Base-by-base conservation (phyloP, 164 flowering plant genomes). In the Aristolochia fimbriata region DNA sequence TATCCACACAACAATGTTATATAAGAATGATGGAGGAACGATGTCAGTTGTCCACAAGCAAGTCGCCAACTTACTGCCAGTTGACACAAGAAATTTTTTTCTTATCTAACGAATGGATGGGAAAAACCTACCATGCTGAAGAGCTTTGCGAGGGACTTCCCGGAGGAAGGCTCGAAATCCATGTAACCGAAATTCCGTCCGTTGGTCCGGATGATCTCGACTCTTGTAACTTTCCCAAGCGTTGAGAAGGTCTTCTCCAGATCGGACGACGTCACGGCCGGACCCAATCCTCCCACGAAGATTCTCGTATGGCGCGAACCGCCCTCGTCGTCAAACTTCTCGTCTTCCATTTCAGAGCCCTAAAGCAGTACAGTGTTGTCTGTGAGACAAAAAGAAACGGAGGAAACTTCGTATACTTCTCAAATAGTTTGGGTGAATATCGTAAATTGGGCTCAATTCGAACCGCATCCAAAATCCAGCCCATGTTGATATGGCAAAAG, bases 111-210 rank as follows among this genome's bases (percentile, higher is more conserved):
- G 24, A 19, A 61, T 22, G 30, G 19, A 61, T 27, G 0, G 27
- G 23, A 61, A 10, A 20, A 47, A 60, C 7, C 8, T 43, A 88
- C 96, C 73, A 70, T 78, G 80, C 85, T 80, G 74, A 88, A 87
- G 62, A 88, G 88, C 80, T 81, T 88, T 63, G 77, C 41, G 7
- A 92, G 79, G 17, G 88, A 71, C 13, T 80, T 79, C 1, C 62
- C 47, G 17, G 90, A 79, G 13, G 81, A 74, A 9, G 96, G 91
- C 4, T 67, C 27, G 74, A 87, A 87, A 33, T 85, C 84, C 61
- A 87, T 52, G 77, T 87, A 87, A 56, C 85, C 96, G 51, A 92
- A 87, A 78, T 83, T 79, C 37, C 98, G 83, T 56, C 87, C 93
- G 72, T 84, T 84, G 58, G 81, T 79, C 23, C 87, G 72, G 14